phyloP scores from a whole-genome alignment of 2,329 filamentous ascomycete genomes.

The Penicillium polonicum region DNA sequence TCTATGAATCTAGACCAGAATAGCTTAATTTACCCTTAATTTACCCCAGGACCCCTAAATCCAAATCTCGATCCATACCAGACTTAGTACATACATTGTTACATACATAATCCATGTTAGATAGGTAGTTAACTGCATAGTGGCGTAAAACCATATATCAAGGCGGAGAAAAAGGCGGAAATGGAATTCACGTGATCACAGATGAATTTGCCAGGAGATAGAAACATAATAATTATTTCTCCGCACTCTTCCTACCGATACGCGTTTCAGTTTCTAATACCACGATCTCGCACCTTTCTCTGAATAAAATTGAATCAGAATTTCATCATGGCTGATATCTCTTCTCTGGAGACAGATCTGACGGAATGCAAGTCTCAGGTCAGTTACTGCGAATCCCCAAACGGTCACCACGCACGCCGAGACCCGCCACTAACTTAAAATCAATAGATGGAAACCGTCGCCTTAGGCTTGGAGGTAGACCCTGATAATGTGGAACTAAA shows the following conservation, averaged over 20 bases:
- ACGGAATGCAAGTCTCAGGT: constrained; percentile 63
- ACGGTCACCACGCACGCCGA: not conserved
- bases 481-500: constrained; percentile 76
- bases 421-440: constrained; percentile 11
- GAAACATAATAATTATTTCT: not conserved
- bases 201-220: not conserved
- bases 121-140: not conserved
- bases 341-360: constrained; percentile 50
- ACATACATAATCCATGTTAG: not conserved
- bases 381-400: not conserved
- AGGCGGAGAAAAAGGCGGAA: constrained; percentile 1
- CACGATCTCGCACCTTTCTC: not conserved
- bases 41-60: not conserved
- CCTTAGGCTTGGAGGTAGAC: constrained; percentile 73
- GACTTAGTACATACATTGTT: not conserved
- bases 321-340: constrained; percentile 43
- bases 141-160: not conserved
- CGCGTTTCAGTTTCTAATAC: not conserved
- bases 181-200: not conserved
- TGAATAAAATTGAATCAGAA: not conserved
- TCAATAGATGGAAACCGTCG: constrained; percentile 72
- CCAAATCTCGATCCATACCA: not conserved
- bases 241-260: not conserved
- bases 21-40: not conserved
- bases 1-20: not conserved